phyloP scores from a whole-genome alignment of 352 stramenopile genomes.

The Pythium aristosporum region DNA sequence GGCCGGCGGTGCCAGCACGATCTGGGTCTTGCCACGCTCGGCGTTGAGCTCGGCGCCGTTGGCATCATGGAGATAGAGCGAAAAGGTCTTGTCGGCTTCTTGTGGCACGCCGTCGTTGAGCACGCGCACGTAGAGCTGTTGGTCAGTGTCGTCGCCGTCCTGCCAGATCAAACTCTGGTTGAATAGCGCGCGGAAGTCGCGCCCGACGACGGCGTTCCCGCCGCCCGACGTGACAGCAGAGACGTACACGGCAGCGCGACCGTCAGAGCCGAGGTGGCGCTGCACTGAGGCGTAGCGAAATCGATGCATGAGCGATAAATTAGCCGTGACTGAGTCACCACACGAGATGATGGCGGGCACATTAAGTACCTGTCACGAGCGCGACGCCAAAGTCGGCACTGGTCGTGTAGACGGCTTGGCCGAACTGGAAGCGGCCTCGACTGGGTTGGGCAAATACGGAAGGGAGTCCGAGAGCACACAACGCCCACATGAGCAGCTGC shows the following conservation, averaged over 20 bases:
- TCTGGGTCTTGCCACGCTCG: conserved; percentile 40
- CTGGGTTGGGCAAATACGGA: conserved; percentile 5
- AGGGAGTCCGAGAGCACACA: not conserved
- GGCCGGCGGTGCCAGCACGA: conserved; percentile 47
- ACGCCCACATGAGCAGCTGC: not conserved
- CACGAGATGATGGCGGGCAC: not conserved
- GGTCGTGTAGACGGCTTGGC: conserved; percentile 49
- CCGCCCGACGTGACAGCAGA: conserved; percentile 37
- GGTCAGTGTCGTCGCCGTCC: conserved; percentile 66
- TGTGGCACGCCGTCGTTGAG: conserved; percentile 61
- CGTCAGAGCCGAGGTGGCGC: conserved; percentile 58
- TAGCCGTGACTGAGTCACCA: not conserved
- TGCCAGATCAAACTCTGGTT: conserved; percentile 80
- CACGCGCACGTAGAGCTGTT: conserved; percentile 60
- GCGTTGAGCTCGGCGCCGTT: conserved; percentile 54
- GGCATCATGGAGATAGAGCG: conserved; percentile 56
- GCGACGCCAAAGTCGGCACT: conserved; percentile 68
- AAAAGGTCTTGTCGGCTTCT: conserved; percentile 51
- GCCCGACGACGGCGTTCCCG: conserved; percentile 47
- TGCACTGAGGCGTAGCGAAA: conserved; percentile 36
- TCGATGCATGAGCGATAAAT: not conserved
- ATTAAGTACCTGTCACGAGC: conserved; percentile 40
- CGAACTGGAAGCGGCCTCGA: conserved; percentile 60
- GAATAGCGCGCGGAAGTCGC: conserved; percentile 56
- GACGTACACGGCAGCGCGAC: conserved; percentile 61